Evolutionary conservation across 2,329 filamentous ascomycete genomes (phyloP), one percentile per base, ranked within the genome.

Genomic region (Madurella fahalii): DNA sequence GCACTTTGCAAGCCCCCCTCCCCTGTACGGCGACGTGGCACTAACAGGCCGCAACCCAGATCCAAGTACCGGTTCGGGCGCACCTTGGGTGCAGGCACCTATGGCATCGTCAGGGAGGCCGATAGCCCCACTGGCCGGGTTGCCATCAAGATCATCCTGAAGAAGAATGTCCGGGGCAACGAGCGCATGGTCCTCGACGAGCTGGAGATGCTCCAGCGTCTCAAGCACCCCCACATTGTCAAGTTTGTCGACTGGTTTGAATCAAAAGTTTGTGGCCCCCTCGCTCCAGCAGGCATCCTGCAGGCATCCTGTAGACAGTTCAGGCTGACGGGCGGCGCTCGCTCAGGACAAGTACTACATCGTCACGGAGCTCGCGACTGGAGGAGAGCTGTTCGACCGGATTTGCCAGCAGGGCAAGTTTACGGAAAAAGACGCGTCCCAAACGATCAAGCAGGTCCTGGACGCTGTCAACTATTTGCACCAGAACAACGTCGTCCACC

Each of bases 161-260:
- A 99, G 83, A 96, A 96, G 79, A 97, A 96, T 74, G 93, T 99
- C 70, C 95, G 92, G 72, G 93, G 92, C 61, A 97, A 97, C 67
- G 94, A 99, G 78, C 85, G 87, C 71, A 99, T 99, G 94, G 94
- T 99, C 40, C 94, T 95, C 71, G 94, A 99, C 71, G 94, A 99
- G 77, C 80, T 99, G 65, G 83, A 91, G 63, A 91, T 99, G 84
- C 81, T 99, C 61, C 91, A 96, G 74, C 83, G 84, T 56, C 83
- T 99, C 68, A 83, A 91, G 68, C 94, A 99, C 71, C 89, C 90
- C 50, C 90, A 97, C 73, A 99, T 99, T 70, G 94, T 99, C 74
- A 86, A 87, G 64, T 99, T 99, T 69, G 88, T 94, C 64, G 94
- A 99, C 72, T 99, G 94, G 93, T 99, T 99, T 69, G 94, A 99